Base-by-base conservation (phyloP, 1,284 basidiomycete genomes). In the Meira miltonrushii region DNA sequence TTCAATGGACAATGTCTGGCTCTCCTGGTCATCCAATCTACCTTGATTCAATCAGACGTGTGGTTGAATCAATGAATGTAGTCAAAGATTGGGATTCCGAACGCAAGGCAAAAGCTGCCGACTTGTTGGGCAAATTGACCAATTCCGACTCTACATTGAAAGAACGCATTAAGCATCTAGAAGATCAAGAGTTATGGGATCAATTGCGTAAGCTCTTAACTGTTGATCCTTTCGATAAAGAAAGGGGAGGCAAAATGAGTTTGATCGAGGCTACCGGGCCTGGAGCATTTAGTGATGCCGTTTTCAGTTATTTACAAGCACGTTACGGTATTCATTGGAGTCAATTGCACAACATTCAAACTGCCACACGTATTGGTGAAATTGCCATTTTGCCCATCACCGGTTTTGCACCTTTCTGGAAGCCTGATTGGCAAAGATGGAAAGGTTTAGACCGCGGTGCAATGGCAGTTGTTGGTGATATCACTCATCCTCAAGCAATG, bases 1-100 rank as follows among this genome's bases (percentile, higher is more conserved):
- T 53, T 39, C 50, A 53, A 25, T 53, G 50, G 50, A 53, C 50
- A n/a, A 53, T 53, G 50, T 39, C 50, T 21, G 37, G 38, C 15
- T n/a, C 19, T 15, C 50, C 50, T 19, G 39, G 37, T 39, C 50
- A 53, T 53, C 50, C 50, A 19, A 53, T 53, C 15, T 53, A 39
- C 23, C 28, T 53, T 13, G 50, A 53, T 25, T 39, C 50, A 5
- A 39, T 53, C 28, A 17, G 50, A 15, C 17, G 50, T 17, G 50
- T 53, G 5, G 46, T 48, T 12, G 46, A 48, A 19, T 48, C 46
- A 5, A 48, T 48, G 46, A 13, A 48, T 6, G 25, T 25, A 21
- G 46, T 48, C 2, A 48, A 48, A 23, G 21, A 48, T 19, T 48
- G 46, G 46, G 46, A 48, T 48, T 13, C 46, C 17, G 46, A 48